phyloP scores from a whole-genome alignment of 108 stramenopile species.

The Skeletonema marinoi region DNA sequence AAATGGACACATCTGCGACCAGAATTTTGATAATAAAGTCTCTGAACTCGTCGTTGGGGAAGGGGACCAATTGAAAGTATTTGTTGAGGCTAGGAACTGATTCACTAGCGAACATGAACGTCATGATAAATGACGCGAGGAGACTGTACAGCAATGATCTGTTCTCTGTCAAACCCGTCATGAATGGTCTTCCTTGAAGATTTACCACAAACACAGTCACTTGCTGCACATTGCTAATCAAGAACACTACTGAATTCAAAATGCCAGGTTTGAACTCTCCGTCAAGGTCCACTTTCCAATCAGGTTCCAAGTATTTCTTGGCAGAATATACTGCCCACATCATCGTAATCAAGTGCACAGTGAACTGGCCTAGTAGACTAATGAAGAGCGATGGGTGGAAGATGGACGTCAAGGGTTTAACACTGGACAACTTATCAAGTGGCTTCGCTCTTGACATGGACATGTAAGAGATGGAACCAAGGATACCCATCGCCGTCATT shows the following conservation, averaged over 20 bases:
- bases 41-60: slow-evolving; percentile 92
- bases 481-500: slow-evolving; percentile 94
- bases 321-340: slow-evolving; percentile 78
- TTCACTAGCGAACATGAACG: slow-evolving; percentile 92
- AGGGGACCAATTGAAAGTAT: slow-evolving; percentile 96
- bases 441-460: slow-evolving; percentile 95
- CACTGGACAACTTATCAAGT: slow-evolving; percentile 87
- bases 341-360: slow-evolving; percentile 91
- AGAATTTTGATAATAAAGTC: slow-evolving; percentile 87
- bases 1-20: slow-evolving; percentile 71
- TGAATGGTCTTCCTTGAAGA: slow-evolving; percentile 97
- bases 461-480: slow-evolving; percentile 93
- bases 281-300: slow-evolving; percentile 87
- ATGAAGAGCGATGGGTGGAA: slow-evolving; percentile 95
- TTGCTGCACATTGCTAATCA: slow-evolving; percentile 95
- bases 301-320: slow-evolving; percentile 80
- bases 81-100: slow-evolving; percentile 92
- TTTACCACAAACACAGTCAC: slow-evolving; percentile 98
- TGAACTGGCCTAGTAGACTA: slow-evolving; percentile 93
- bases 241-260: slow-evolving; percentile 88
- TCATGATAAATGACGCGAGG: slow-evolving; percentile 85
- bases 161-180: slow-evolving; percentile 97
- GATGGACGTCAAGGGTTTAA: slow-evolving; percentile 93
- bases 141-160: slow-evolving; percentile 92
- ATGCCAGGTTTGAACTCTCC: slow-evolving; percentile 94